phyloP scores from a whole-genome alignment of 805 yeast genomes.

The Suhomyces sp. region DNA sequence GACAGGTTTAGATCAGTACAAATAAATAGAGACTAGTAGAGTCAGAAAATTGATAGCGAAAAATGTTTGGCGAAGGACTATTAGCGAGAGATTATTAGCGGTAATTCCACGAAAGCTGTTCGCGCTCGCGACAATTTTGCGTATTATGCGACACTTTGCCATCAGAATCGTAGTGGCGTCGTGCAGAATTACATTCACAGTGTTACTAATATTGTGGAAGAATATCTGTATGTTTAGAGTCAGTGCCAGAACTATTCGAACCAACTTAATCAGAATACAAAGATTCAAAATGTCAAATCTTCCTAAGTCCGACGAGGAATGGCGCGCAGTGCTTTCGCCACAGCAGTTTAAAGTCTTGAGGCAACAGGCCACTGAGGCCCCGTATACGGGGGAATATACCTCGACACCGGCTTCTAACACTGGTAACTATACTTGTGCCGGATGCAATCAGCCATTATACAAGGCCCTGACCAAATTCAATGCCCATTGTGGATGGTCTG shows the following conservation, averaged over 20 bases:
- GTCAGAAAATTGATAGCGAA: background rate
- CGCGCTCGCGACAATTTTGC: background rate
- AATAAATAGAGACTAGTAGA: background rate
- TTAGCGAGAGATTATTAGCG: background rate
- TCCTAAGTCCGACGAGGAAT: slow-evolving; percentile 51
- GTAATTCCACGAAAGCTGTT: background rate
- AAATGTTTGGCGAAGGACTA: too few species aligned
- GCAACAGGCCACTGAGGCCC: slow-evolving; percentile 69
- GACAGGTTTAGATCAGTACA: background rate
- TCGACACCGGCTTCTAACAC: slow-evolving; percentile 44
- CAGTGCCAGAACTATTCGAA: background rate
- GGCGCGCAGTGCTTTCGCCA: slow-evolving; percentile 77
- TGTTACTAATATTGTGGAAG: background rate
- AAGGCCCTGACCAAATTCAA: slow-evolving; percentile 77
- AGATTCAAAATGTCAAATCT: slow-evolving; percentile 15
- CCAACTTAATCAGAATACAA: background rate
- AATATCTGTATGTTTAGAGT: background rate
- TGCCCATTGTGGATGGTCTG: slow-evolving; percentile 98
- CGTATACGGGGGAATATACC: slow-evolving; percentile 60
- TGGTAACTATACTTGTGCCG: slow-evolving; percentile 84
- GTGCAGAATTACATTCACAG: background rate
- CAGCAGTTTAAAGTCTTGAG: slow-evolving; percentile 77
- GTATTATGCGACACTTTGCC: background rate
- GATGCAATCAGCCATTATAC: slow-evolving; percentile 78
- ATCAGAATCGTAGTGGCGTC: background rate